A percentile compares a stretch with the other conserved stretches of the same genome.
phyloP scores from a whole-genome alignment of 768 basidiomycete genomes.

The Kwoniella bestiolae region DNA sequence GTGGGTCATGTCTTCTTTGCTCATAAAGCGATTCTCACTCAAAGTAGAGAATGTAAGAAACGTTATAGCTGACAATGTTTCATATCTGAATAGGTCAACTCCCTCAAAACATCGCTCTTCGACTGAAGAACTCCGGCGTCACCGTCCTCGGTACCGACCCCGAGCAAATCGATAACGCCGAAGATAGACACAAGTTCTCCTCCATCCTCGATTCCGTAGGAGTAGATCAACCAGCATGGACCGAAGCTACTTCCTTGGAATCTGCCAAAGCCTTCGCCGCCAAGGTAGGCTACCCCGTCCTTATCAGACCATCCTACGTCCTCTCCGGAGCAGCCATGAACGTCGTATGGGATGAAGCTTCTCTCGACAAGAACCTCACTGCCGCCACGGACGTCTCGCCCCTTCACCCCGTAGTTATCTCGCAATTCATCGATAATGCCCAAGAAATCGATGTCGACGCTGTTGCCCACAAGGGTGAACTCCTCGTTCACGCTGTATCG shows the following conservation, averaged over 20 bases:
- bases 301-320: slow-evolving; percentile 97
- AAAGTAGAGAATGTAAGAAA: neutral
- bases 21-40: no score
- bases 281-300: slow-evolving; percentile 91
- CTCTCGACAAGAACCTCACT: slow-evolving; percentile 90
- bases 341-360: slow-evolving; percentile 88
- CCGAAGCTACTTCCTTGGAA: slow-evolving; percentile 82
- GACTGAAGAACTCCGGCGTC: slow-evolving; percentile 85
- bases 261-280: slow-evolving; percentile 89
- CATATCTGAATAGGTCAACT: slow-evolving; percentile 73
- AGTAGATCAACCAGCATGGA: slow-evolving; percentile 97
- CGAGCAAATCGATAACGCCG: slow-evolving; percentile 90
- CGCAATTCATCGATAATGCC: slow-evolving; percentile 97
- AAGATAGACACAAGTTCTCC: slow-evolving; percentile 99
- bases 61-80: neutral
- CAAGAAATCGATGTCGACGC: slow-evolving; percentile 99
- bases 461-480: slow-evolving; percentile 87
- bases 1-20: slow-evolving; percentile 63
- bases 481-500: slow-evolving; percentile 92
- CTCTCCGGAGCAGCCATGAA: slow-evolving; percentile 99
- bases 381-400: slow-evolving; percentile 96
- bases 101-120: slow-evolving; percentile 97
- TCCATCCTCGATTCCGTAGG: slow-evolving; percentile 91
- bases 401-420: slow-evolving; percentile 95
- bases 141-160: slow-evolving; percentile 97